Evolutionary conservation across 352 stramenopile genomes (phyloP).

Genomic region (Albugo candida): DNA sequence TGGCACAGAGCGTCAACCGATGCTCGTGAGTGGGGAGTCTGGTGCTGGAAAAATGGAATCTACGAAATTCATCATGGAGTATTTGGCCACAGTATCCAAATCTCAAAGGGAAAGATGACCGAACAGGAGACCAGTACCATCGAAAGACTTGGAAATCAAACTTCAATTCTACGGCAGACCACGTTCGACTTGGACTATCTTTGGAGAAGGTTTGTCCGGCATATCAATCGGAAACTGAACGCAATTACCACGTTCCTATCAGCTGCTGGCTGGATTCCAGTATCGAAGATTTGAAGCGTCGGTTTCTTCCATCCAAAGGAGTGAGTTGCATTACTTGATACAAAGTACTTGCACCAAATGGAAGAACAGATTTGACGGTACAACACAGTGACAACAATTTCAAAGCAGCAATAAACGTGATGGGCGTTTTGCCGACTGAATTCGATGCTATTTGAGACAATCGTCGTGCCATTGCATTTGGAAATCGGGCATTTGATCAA

Average conservation of each 20-base stretch:
- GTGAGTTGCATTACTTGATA: slow-evolving; percentile 81
- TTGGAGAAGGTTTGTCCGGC: slow-evolving; percentile 91
- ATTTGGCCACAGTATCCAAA: slow-evolving; percentile 82
- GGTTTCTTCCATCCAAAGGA: slow-evolving; percentile 25
- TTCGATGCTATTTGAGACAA: slow-evolving; percentile 80
- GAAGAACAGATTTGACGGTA: slow-evolving; percentile 78
- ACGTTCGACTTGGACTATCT: slow-evolving; percentile 89
- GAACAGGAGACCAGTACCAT: slow-evolving; percentile 61
- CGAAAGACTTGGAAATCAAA: slow-evolving; percentile 94
- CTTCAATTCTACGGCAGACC: slow-evolving; percentile 79
- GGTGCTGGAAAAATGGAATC: slow-evolving; percentile 93
- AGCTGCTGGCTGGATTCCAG: slow-evolving; percentile 69
- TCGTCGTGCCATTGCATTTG: slow-evolving; percentile 83
- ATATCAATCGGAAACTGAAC: slow-evolving; percentile 82
- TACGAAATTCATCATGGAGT: slow-evolving; percentile 93
- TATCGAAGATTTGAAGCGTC: slow-evolving; percentile 35
- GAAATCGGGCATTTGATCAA: slow-evolving; percentile 86
- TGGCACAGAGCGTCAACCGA: slow-evolving; percentile 67
- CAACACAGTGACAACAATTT: slow-evolving; percentile 61
- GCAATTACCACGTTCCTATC: slow-evolving; percentile 95
- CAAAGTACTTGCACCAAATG: slow-evolving; percentile 73
- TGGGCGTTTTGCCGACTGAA: slow-evolving; percentile 78
- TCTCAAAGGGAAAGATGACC: slow-evolving; percentile 13
- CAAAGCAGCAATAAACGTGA: slow-evolving; percentile 60
- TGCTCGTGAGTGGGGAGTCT: slow-evolving; percentile 83